phyloP scores from a whole-genome alignment of 106 monocot genomes.

The Platanthera guangdongensis region DNA sequence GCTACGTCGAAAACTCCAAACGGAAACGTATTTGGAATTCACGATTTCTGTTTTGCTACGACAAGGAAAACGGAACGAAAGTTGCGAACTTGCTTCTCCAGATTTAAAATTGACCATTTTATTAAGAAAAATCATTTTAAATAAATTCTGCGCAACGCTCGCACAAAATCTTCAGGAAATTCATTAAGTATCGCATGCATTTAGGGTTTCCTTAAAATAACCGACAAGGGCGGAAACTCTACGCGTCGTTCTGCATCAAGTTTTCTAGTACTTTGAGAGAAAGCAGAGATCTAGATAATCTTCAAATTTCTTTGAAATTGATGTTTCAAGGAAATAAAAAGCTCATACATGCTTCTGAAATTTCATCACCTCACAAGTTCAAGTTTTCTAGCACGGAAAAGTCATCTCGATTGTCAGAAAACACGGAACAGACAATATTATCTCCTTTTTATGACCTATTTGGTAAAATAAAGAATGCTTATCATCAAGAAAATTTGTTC shows the following conservation, averaged over 20 bases:
- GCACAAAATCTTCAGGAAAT: too few relatives aligned
- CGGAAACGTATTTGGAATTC: too few relatives aligned
- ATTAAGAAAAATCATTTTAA: too few relatives aligned
- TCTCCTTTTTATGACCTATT: neutral
- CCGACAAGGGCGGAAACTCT: too few relatives aligned
- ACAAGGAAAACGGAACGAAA: too few relatives aligned
- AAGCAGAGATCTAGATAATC: neutral
- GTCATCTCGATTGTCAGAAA: neutral
- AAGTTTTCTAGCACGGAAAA: neutral
- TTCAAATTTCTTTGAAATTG: neutral
- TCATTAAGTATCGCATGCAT: too few relatives aligned
- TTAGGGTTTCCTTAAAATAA: too few relatives aligned
- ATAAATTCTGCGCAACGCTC: too few relatives aligned
- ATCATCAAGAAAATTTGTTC: neutral
- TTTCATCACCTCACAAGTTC: neutral
- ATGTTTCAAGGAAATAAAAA: neutral
- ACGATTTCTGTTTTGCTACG: too few relatives aligned
- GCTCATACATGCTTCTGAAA: neutral
- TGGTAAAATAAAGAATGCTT: neutral
- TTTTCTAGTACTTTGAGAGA: neutral
- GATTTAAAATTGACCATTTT: too few relatives aligned
- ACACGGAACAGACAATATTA: neutral
- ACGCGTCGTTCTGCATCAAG: neutral
- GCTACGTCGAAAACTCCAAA: too few relatives aligned
- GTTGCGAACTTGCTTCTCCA: too few relatives aligned